Percentiles rank a stretch among this genome's conserved stretches.
Evolutionary conservation across 345 rosid species (phyloP).

Genomic region (Corchorus capsularis): DNA sequence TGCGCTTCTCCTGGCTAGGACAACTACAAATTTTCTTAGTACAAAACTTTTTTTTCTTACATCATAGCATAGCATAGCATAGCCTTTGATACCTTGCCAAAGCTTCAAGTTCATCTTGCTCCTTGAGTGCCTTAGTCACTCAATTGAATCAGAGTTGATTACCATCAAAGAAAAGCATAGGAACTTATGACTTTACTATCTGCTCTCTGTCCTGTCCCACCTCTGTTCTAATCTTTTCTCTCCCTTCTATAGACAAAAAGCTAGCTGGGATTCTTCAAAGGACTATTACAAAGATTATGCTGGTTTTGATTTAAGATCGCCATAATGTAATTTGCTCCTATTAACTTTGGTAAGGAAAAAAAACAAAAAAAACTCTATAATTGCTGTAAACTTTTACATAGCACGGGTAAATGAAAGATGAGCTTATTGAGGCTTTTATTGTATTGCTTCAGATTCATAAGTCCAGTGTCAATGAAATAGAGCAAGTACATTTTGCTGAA

Average conservation of each 20-base stretch:
- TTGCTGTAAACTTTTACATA: neutral
- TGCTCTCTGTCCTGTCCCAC: neutral
- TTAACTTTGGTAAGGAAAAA: neutral
- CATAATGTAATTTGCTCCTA: neutral
- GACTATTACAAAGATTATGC: neutral
- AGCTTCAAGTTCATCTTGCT: neutral
- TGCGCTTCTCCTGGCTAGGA: neutral
- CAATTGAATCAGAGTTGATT: neutral
- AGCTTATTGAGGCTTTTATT: neutral
- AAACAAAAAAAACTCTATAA: neutral
- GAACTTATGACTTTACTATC: neutral
- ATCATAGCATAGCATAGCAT: neutral
- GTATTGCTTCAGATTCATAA: neutral
- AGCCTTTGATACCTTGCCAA: neutral
- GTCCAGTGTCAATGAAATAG: neutral
- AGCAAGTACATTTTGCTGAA: neutral
- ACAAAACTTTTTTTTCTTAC: neutral
- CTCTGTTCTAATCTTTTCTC: neutral
- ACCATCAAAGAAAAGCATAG: neutral
- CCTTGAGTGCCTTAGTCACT: neutral
- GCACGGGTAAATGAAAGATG: neutral
- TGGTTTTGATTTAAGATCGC: too few relatives aligned
- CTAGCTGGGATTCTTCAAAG: neutral
- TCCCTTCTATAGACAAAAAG: neutral
- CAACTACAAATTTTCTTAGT: neutral